phyloP scores from a whole-genome alignment of 371 early-diverging fungal genomes.

The Zancudomyces culisetae region DNA sequence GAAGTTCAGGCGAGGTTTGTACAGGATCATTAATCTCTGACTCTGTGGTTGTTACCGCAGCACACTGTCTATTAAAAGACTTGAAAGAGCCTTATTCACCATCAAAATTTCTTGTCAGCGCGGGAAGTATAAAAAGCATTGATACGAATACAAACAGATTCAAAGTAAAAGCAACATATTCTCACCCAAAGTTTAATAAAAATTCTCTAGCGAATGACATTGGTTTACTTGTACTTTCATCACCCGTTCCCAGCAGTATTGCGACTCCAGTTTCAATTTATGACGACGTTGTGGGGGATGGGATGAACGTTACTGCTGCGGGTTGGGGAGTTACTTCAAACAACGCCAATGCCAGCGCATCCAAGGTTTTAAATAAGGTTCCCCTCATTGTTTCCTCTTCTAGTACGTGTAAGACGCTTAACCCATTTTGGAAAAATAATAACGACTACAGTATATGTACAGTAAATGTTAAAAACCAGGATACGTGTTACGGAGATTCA shows the following conservation, averaged over 20 bases:
- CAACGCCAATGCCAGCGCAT: neutral
- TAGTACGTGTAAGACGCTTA: slow-evolving; percentile 4
- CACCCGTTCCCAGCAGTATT: no score
- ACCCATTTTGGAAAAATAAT: slow-evolving; percentile 1
- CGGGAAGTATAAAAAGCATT: no score
- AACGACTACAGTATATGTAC: slow-evolving; percentile 11
- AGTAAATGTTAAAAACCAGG: slow-evolving; percentile 8
- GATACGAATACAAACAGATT: no score
- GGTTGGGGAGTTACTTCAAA: slow-evolving; percentile 17
- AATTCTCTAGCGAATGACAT: no score
- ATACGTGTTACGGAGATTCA: slow-evolving; percentile 22
- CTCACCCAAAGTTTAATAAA: no score
- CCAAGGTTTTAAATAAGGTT: slow-evolving; percentile 11
- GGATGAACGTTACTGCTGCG: slow-evolving; percentile 10
- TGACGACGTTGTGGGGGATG: slow-evolving; percentile 3
- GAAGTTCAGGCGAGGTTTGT: slow-evolving; percentile 4
- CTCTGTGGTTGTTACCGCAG: slow-evolving; percentile 16
- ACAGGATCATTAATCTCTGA: slow-evolving; percentile 17
- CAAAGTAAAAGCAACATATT: no score
- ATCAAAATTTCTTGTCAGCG: no score
- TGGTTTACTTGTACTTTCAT: no score
- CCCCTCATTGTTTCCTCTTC: slow-evolving; percentile 6
- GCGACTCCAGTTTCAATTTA: no score
- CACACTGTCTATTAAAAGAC: slow-evolving; percentile 13
- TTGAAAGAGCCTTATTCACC: no score